Evolutionary conservation across 805 yeast genomes (phyloP), one percentile per base, ranked within the genome.

Genomic region (Myxozyma udenii): DNA sequence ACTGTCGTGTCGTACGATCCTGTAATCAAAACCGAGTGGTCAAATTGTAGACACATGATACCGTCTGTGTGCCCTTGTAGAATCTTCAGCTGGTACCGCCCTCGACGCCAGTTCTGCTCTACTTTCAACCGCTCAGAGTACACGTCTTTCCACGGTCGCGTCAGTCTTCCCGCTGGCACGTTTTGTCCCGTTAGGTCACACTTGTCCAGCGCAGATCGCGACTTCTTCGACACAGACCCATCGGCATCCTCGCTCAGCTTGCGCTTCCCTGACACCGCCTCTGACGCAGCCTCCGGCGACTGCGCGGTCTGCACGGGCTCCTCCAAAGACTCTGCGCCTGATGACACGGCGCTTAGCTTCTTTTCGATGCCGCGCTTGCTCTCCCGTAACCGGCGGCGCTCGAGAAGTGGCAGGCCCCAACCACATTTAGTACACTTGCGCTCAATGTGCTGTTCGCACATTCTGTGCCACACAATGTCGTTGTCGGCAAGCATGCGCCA

Each of bases 391-490:
- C 75, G 61, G 46, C 65, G 85, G 81, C 89, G 87, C 64, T 89
- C 96, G 80, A 93, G 79, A 53, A 93, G 72, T 2, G 98, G 98
- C 58, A 93, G 75, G 3, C 98, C 98, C 98, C 98, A 93, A 14
- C 98, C 98, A 71, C 98, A 93, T 65, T 87, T 87, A 36, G 96
- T 95, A 71, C 98, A 93, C 68, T 93, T 93, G 54, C 95, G 78
- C 70, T 93, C 98, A 49, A 93, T 93, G 68, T 93, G 98, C 70
- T 93, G 98, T 66, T 89, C 96, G 66, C 98, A 93, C 89, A 93
- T 84, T 61, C 91, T 90, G 66, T 91, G 93, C 98, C 98, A 93
- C 2, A 93, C 97, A 44, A 95, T 72, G 65, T 93, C 98, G 66
- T 91, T 97, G 68, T 93, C 96, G 1, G 98, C 98, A 52, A 93